Evolutionary conservation across 331 rosid species (phyloP).

Genomic region (Stylosanthes scabra): DNA sequence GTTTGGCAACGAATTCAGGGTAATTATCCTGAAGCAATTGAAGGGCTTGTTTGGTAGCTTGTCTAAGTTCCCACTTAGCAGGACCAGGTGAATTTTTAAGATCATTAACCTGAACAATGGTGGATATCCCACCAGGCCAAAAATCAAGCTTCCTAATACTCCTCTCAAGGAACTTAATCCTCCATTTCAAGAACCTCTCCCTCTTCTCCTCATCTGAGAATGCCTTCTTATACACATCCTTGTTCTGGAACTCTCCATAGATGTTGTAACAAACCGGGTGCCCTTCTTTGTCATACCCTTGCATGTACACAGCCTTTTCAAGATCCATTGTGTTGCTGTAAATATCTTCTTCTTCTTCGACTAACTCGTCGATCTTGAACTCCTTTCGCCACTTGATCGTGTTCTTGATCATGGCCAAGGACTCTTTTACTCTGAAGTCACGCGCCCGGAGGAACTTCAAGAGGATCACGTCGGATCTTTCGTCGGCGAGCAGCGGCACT

Average conservation of each 20-base stretch:
- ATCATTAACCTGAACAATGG: conserved; percentile 82
- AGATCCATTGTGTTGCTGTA: conserved; percentile 32
- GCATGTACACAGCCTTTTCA: conserved; percentile 64
- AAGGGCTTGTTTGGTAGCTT: conserved; percentile 84
- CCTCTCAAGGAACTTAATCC: conserved; percentile 75
- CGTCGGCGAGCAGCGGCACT: conserved; percentile 65
- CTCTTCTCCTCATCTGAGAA: conserved; percentile 79
- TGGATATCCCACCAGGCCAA: conserved; percentile 64
- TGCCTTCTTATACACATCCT: conserved; percentile 67
- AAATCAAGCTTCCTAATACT: conserved; percentile 81
- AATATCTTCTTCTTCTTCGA: conserved; percentile 50
- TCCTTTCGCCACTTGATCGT: conserved; percentile 80
- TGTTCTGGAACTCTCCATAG: conserved; percentile 69
- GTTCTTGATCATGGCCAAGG: conserved; percentile 78
- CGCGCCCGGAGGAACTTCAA: conserved; percentile 80
- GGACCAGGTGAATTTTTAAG: conserved; percentile 82
- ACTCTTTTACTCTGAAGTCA: conserved; percentile 77
- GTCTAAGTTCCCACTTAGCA: conserved; percentile 76
- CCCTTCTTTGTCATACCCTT: conserved; percentile 73
- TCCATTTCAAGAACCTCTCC: conserved; percentile 62
- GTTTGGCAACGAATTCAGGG: conserved; percentile 68
- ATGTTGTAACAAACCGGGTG: conserved; percentile 85
- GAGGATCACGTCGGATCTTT: conserved; percentile 68
- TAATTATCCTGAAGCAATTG: conserved; percentile 80
- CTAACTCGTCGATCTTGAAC: conserved; percentile 59